phyloP scores from a whole-genome alignment of 306 rosid genomes.

The Malus sylvestris region DNA sequence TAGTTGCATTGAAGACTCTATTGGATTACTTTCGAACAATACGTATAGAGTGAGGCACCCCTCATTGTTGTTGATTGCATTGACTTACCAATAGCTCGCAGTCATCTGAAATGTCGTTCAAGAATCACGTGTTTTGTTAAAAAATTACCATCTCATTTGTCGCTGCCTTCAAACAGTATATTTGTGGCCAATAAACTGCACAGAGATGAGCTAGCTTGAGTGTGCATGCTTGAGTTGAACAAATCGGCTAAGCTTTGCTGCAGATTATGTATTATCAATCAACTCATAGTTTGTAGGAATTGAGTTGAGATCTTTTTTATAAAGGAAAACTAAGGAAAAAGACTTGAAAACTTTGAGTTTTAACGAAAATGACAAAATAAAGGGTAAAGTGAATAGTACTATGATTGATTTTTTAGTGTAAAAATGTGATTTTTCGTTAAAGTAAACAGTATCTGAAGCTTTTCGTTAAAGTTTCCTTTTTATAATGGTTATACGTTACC shows the following conservation, averaged over 20 bases:
- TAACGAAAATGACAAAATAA: too few species aligned
- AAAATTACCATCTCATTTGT: neutral
- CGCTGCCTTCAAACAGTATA: neutral
- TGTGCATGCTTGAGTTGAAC: neutral
- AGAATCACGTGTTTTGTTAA: neutral
- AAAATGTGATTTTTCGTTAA: too few species aligned
- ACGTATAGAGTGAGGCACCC: neutral
- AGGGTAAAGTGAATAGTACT: too few species aligned
- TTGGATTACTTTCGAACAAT: neutral
- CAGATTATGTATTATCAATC: neutral
- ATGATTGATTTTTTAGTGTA: too few species aligned
- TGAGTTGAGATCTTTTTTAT: neutral
- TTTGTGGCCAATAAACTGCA: neutral
- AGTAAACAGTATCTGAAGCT: too few species aligned
- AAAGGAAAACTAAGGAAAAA: too few species aligned
- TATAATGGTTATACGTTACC: neutral
- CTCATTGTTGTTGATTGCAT: neutral
- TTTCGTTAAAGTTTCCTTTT: too few species aligned
- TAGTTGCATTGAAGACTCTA: neutral
- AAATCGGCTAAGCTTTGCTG: neutral
- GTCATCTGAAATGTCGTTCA: neutral
- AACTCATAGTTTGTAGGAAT: neutral
- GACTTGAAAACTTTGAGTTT: too few species aligned
- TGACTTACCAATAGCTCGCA: neutral
- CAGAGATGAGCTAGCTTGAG: neutral